Evolutionary conservation across 2,329 filamentous ascomycete genomes (phyloP).

Genomic region (Diaporthe sp.): DNA sequence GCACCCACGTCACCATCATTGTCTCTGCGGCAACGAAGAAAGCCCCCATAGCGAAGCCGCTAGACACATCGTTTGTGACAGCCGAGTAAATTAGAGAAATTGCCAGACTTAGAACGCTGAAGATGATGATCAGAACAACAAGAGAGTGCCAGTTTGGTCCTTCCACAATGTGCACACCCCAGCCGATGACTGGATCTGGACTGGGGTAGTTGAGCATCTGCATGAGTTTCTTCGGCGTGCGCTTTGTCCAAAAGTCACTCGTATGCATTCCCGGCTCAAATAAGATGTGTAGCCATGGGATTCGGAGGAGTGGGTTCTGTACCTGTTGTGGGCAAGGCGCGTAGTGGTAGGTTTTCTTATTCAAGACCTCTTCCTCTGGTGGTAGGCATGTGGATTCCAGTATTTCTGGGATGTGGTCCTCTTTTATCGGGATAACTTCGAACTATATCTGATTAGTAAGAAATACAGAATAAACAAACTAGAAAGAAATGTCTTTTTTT

Average conservation of each 20-base stretch:
- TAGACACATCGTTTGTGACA: neutral
- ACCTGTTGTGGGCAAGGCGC: neutral
- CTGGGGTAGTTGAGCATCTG: neutral
- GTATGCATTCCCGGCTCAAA: neutral
- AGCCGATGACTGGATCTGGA: neutral
- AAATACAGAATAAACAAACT: no score
- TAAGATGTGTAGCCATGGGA: neutral
- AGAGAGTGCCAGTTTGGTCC: neutral
- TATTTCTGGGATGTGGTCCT: neutral
- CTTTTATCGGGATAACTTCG: neutral
- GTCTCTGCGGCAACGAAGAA: neutral
- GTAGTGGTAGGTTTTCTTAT: neutral
- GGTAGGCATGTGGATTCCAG: neutral
- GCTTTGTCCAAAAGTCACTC: neutral
- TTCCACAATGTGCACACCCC: neutral
- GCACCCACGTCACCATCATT: neutral
- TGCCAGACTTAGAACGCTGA: neutral
- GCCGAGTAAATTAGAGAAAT: neutral
- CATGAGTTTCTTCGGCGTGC: neutral
- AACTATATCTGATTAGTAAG: neutral
- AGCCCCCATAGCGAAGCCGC: neutral
- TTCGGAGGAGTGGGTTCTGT: neutral
- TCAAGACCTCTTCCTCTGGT: neutral
- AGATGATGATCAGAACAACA: neutral
- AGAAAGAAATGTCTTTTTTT: no score